Percentiles rank a stretch among this genome's conserved stretches.
phyloP scores from a whole-genome alignment of 805 yeast species.

The Tetrapisispora arboricola region DNA sequence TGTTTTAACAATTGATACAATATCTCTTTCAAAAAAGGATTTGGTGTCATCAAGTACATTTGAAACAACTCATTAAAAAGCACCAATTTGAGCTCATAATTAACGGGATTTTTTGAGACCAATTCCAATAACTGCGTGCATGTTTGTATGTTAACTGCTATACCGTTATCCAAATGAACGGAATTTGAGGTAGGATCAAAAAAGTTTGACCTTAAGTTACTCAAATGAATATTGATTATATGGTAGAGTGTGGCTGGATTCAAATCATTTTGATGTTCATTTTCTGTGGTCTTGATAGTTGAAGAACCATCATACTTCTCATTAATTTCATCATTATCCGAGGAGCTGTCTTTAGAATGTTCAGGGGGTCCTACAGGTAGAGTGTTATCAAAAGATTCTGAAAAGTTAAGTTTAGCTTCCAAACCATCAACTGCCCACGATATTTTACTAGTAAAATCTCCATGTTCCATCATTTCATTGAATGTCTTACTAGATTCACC shows the following conservation, averaged over 20 bases:
- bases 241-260: background rate
- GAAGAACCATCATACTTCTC: too few relatives aligned
- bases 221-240: background rate
- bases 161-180: background rate
- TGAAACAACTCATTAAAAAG: constrained; percentile 67
- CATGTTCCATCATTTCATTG: background rate
- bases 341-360: too few relatives aligned
- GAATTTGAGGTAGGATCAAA: background rate
- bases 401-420: too few relatives aligned
- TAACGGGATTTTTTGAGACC: background rate
- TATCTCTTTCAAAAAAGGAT: constrained; percentile 58
- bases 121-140: background rate
- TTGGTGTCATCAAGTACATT: constrained; percentile 58
- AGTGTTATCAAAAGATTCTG: background rate
- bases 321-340: too few relatives aligned
- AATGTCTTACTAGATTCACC: too few relatives aligned
- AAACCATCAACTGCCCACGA: background rate
- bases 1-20: constrained; percentile 71
- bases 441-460: background rate
- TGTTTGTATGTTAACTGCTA: background rate
- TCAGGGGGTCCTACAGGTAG: too few relatives aligned
- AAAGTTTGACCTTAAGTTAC: background rate
- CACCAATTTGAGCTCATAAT: constrained; percentile 31
- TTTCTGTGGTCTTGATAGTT: background rate
- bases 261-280: background rate